Conservation (phyloP, 495 filamentous ascomycete genomes). For the Tuber microsphaerosporum region DNA sequence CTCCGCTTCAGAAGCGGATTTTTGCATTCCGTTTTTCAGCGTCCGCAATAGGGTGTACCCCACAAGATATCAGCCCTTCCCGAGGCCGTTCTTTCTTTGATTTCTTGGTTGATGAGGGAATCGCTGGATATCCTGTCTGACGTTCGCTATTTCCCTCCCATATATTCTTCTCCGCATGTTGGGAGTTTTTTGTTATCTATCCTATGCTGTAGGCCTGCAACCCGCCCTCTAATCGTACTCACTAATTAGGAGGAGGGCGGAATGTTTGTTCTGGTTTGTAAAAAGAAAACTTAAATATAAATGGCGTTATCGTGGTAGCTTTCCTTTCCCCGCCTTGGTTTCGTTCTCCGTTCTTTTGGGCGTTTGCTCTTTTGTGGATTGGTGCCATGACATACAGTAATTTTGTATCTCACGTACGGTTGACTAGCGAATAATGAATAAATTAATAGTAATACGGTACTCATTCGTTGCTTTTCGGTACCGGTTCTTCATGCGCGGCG, state of each 20-base stretch:
- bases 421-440: neutral
- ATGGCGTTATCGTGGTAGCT: neutral
- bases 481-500: neutral
- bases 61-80: neutral
- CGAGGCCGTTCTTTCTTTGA: neutral
- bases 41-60: constrained; percentile 9
- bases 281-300: neutral
- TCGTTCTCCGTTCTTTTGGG: neutral
- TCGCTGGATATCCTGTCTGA: neutral
- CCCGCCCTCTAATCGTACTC: neutral
- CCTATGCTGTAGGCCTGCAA: neutral
- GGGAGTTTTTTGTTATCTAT: constrained; percentile 3
- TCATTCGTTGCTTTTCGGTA: neutral
- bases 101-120: neutral
- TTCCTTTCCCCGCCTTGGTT: neutral
- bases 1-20: constrained; percentile 29
- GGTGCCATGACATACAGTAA: too few species aligned
- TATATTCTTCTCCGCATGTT: neutral
- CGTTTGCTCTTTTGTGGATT: neutral
- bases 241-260: neutral
- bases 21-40: constrained; percentile 19
- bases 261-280: neutral
- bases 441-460: neutral
- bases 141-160: neutral
- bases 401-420: neutral